These are phyloP conservation scores for Tieghemiomyces parasiticus DNA, from an alignment of 192 early-diverging fungal species.

Conservation along the genomic window DNA sequence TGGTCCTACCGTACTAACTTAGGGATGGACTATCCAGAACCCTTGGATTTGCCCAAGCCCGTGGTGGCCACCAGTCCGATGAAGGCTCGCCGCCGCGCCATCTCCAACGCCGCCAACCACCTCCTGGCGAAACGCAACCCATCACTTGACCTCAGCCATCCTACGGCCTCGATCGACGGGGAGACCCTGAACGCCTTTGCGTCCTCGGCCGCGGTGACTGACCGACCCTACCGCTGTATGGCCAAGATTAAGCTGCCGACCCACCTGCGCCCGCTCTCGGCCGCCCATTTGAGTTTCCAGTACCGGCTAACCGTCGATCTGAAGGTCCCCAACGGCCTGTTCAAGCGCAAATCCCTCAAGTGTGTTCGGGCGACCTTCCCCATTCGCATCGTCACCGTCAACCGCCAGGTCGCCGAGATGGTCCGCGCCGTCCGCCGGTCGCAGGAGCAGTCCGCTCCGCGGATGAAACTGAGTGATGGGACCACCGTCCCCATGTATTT, in stretches of 20 bases:
- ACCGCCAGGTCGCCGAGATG: neutral
- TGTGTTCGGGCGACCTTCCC: constrained; percentile 1
- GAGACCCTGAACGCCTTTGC: neutral
- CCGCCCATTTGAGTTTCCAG: constrained; percentile 1
- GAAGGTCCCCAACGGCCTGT: neutral
- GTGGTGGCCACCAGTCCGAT: neutral
- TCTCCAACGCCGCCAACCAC: constrained; percentile 3
- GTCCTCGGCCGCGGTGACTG: neutral
- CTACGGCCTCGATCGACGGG: no score
- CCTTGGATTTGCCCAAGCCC: neutral
- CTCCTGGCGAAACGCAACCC: constrained; percentile 1
- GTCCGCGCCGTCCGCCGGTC: neutral
- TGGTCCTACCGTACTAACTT: neutral
- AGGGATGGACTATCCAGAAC: neutral
- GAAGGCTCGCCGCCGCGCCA: constrained; percentile 5
- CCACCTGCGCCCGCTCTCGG: neutral
- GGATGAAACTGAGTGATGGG: neutral
- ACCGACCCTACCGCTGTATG: constrained; percentile 5
- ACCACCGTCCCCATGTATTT: neutral
- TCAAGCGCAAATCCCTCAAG: constrained; percentile 7
- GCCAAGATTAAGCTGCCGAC: neutral
- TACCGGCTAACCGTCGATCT: neutral
- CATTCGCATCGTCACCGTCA: neutral
- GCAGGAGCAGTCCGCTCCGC: neutral
- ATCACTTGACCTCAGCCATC: neutral